Evolutionary conservation across 257 asterid genomes (phyloP).

Genomic region (Salvia splendens): DNA sequence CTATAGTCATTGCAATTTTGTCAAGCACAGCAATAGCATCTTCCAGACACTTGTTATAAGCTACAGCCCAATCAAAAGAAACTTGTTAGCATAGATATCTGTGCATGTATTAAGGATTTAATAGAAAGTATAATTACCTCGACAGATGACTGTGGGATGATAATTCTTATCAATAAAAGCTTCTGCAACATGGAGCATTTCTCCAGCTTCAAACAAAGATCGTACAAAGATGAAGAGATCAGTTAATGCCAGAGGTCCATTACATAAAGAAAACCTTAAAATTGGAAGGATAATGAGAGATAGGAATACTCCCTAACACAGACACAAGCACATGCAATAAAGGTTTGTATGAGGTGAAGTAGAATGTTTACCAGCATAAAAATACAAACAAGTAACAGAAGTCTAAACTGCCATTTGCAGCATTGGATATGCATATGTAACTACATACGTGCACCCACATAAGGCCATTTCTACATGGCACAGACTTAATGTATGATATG

Average conservation of each 20-base stretch:
- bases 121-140: constrained; percentile 51
- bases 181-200: constrained; percentile 99
- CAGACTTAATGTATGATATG: constrained; percentile 10
- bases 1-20: constrained; percentile 83
- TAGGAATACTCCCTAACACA: neutral
- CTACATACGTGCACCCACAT: neutral
- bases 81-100: constrained; percentile 24
- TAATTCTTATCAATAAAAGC: constrained; percentile 88
- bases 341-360: neutral
- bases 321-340: neutral
- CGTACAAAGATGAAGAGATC: constrained; percentile 21
- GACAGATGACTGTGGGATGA: constrained; percentile 92
- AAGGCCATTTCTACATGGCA: constrained; percentile 5
- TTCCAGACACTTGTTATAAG: constrained; percentile 88
- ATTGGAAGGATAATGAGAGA: constrained; percentile 11
- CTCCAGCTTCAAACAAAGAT: constrained; percentile 72
- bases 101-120: neutral
- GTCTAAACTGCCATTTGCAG: neutral
- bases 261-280: neutral
- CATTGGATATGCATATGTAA: neutral
- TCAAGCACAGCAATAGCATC: constrained; percentile 86
- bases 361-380: neutral
- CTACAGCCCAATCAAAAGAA: constrained; percentile 43
- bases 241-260: constrained; percentile 4
- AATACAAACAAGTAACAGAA: neutral